A percentile compares a stretch with the other conserved stretches of the same genome.
These are phyloP conservation scores for Apiospora arundinis DNA, from an alignment of 2,329 filamentous ascomycete genomes.

Conservation along the genomic window DNA sequence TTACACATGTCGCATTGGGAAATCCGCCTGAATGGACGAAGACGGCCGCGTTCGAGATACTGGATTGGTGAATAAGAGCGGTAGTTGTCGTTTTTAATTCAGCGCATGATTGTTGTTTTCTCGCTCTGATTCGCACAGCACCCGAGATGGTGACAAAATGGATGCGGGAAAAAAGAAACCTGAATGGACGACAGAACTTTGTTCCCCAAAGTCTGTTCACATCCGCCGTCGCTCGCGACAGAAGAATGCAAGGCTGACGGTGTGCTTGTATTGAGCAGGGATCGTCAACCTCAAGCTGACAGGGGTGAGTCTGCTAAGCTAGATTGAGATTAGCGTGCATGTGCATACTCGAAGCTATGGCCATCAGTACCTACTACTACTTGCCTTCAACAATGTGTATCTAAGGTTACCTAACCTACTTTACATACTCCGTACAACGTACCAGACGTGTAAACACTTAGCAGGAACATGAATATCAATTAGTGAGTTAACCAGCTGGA, in stretches of 20 bases:
- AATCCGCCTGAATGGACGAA: not conserved
- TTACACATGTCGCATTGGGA: not conserved
- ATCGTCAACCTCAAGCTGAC: not conserved
- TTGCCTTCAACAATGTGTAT: too few species aligned
- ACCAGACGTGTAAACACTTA: too few species aligned
- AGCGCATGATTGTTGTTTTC: not conserved
- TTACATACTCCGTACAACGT: too few species aligned
- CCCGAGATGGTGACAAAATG: not conserved
- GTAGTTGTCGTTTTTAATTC: not conserved
- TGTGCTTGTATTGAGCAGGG: not conserved
- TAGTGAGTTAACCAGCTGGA: not conserved
- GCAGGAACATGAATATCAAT: not conserved
- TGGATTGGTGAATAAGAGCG: not conserved
- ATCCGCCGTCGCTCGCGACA: slow-evolving; percentile 6
- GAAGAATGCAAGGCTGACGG: slow-evolving; percentile 18
- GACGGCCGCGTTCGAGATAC: not conserved
- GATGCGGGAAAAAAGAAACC: not conserved
- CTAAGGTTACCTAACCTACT: too few species aligned
- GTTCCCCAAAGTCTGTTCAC: slow-evolving; percentile 4
- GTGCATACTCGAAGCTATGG: not conserved
- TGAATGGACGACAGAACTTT: slow-evolving; percentile 13
- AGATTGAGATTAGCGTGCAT: not conserved
- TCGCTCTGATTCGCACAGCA: not conserved
- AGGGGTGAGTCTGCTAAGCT: not conserved
- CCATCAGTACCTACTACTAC: too few species aligned